Percentiles rank a stretch among this genome's conserved stretches.
phyloP scores from a whole-genome alignment of 176 grass and related monocot species.

The Sorghum bicolor region DNA sequence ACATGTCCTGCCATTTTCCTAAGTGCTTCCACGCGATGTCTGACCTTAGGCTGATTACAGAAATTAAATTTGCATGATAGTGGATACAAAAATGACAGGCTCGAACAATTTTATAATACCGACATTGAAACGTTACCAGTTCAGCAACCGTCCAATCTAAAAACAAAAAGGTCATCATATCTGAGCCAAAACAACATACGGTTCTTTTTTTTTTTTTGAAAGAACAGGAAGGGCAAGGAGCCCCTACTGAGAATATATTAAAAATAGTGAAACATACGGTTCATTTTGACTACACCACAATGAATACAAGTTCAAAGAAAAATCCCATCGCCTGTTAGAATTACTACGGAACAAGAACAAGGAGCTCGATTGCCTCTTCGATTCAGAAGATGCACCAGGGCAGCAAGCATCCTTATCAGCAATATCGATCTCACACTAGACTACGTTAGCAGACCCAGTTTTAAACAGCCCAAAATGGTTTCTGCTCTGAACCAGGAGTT shows the following conservation, averaged over 20 bases:
- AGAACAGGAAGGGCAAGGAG: too few relatives aligned
- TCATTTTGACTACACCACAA: background rate
- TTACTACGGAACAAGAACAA: background rate
- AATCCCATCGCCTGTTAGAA: background rate
- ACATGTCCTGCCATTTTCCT: background rate
- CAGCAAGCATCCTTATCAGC: background rate
- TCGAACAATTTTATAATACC: background rate
- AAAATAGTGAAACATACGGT: background rate
- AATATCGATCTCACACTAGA: background rate
- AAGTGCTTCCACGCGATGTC: background rate
- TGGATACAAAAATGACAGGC: background rate
- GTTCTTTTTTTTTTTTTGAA: too few relatives aligned
- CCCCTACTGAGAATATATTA: too few relatives aligned
- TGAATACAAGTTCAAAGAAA: background rate
- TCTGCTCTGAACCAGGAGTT: slow-evolving; percentile 32
- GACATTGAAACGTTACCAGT: background rate
- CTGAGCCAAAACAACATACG: background rate
- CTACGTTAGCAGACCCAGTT: background rate
- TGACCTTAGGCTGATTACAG: background rate
- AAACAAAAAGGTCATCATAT: background rate
- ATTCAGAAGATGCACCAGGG: slow-evolving; percentile 1
- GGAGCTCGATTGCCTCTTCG: background rate
- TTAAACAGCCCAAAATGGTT: slow-evolving; percentile 68
- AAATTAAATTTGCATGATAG: background rate
- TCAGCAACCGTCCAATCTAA: background rate